A percentile compares a stretch with the other conserved stretches of the same genome.
Evolutionary conservation across 371 early-diverging fungal genomes (phyloP).

Genomic region (Smittium mucronatum): DNA sequence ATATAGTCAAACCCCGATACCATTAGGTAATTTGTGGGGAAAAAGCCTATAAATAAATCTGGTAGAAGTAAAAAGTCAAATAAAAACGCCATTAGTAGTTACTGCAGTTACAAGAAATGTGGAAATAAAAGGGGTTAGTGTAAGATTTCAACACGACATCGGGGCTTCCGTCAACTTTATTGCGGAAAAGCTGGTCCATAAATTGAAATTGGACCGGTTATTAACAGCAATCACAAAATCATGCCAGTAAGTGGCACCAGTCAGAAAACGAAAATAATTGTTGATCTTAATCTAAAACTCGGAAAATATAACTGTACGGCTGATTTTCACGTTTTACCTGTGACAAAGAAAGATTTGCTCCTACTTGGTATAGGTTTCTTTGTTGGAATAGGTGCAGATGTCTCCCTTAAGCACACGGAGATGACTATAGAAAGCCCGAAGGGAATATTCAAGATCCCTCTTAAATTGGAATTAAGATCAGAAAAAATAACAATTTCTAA

Average conservation of each 20-base stretch:
- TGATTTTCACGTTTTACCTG: not conserved
- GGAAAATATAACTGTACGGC: not conserved
- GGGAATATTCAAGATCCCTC: not conserved
- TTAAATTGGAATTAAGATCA: not conserved
- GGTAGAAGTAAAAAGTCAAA: not conserved
- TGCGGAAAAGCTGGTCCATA: not conserved
- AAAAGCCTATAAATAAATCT: not conserved
- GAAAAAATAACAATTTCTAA: not conserved
- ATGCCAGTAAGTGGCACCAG: not conserved
- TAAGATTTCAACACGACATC: not conserved
- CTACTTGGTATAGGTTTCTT: not conserved
- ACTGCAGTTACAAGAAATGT: not conserved
- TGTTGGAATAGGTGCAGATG: not conserved
- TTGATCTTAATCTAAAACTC: not conserved
- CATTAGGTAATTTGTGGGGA: not conserved
- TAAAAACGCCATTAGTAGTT: not conserved
- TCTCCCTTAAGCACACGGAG: not conserved
- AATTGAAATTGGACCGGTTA: not conserved
- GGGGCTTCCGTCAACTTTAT: not conserved
- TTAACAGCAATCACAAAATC: not conserved
- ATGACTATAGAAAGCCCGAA: not conserved
- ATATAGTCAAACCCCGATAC: not conserved
- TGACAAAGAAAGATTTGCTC: not conserved
- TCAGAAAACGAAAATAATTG: not conserved
- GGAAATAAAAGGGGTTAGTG: not conserved